These are phyloP conservation scores for Hylodesmum podocarpum DNA, from an alignment of 306 rosid genomes.

Conservation along the genomic window DNA sequence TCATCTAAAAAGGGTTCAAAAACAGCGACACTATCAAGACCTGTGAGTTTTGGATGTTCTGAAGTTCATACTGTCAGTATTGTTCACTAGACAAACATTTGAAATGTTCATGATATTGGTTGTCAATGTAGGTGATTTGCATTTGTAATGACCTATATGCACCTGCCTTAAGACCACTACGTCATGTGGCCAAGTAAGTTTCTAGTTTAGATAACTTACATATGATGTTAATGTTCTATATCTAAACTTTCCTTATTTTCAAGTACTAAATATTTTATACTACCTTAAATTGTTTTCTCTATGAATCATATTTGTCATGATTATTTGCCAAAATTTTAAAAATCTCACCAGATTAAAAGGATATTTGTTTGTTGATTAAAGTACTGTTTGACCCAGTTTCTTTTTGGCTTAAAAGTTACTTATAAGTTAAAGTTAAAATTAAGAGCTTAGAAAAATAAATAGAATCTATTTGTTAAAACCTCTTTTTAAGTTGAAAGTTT, in stretches of 20 bases:
- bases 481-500: no score
- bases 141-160: constrained; percentile 95
- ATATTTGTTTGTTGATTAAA: not conserved
- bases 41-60: constrained; percentile 67
- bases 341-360: not conserved
- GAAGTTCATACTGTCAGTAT: constrained; percentile 27
- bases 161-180: constrained; percentile 89
- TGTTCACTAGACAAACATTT: constrained; percentile 19
- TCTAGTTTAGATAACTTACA: constrained; percentile 26
- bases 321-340: not conserved
- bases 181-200: constrained; percentile 89
- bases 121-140: constrained; percentile 77
- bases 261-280: not conserved
- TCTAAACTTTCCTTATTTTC: not conserved
- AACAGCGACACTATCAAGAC: constrained; percentile 64
- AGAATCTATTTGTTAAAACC: no score
- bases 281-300: not conserved
- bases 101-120: constrained; percentile 18
- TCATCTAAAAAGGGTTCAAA: constrained; percentile 66
- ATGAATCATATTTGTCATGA: not conserved
- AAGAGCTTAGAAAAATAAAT: no score
- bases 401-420: no score
- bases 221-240: constrained; percentile 8
- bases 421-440: no score
- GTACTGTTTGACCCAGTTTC: not conserved